These are phyloP conservation scores for Fusarium coffeatum DNA, from an alignment of 2,329 filamentous ascomycete genomes.

Conservation along the genomic window DNA sequence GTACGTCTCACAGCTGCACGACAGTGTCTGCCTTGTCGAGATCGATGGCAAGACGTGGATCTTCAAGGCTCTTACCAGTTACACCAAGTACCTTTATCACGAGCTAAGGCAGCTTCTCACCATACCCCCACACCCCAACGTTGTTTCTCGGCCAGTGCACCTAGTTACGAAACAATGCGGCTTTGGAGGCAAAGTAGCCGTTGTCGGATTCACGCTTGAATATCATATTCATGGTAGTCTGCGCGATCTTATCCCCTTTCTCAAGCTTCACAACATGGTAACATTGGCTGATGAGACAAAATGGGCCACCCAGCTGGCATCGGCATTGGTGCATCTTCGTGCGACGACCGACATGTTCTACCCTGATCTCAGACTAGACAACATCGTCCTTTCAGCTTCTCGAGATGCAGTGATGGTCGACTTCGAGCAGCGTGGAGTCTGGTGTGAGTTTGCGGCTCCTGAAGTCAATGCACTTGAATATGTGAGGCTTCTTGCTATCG, in stretches of 20 bases:
- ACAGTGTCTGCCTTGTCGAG: constrained; percentile 68
- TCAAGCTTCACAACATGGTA: constrained; percentile 60
- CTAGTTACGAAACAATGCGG: constrained; percentile 66
- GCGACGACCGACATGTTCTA: constrained; percentile 62
- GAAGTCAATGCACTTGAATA: constrained; percentile 71
- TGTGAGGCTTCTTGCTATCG: constrained; percentile 63
- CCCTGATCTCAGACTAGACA: constrained; percentile 69
- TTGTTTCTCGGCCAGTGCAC: constrained; percentile 64
- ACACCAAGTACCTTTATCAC: constrained; percentile 70
- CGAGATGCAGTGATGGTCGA: constrained; percentile 67
- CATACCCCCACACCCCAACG: constrained; percentile 63
- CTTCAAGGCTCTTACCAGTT: constrained; percentile 69
- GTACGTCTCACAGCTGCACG: constrained; percentile 66
- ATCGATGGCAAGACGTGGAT: constrained; percentile 59
- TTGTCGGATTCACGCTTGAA: constrained; percentile 68
- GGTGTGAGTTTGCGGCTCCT: constrained; percentile 70
- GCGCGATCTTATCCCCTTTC: constrained; percentile 65
- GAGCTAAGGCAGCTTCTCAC: constrained; percentile 67
- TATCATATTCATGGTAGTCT: constrained; percentile 66
- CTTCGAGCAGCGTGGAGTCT: constrained; percentile 72
- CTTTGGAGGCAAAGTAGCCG: constrained; percentile 66
- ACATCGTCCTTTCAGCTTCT: constrained; percentile 63
- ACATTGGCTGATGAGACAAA: constrained; percentile 59
- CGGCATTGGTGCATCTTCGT: constrained; percentile 63
- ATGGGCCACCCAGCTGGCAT: constrained; percentile 66